Conservation (phyloP, 768 basidiomycete species). For the Lactifluus piperatus region DNA sequence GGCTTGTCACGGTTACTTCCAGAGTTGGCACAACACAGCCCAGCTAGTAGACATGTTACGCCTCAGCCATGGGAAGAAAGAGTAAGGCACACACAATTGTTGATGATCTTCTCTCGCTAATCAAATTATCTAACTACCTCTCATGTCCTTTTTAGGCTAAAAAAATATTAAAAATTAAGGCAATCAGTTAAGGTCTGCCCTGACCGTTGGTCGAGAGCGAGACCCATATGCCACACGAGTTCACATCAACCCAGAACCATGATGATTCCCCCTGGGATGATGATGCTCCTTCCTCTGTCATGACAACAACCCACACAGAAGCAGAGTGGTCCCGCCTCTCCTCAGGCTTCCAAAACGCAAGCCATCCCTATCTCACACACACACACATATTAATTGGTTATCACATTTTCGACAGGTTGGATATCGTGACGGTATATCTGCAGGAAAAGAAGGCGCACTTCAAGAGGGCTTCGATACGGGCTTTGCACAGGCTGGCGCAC, state of each 20-base stretch:
- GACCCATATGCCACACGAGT: neutral
- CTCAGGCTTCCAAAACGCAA: conserved; percentile 62
- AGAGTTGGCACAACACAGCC: too few relatives aligned
- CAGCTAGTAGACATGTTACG: too few relatives aligned
- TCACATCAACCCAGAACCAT: neutral
- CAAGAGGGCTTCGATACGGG: conserved; percentile 89
- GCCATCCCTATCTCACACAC: conserved; percentile 14
- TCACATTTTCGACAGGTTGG: conserved; percentile 58
- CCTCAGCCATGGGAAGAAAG: too few relatives aligned
- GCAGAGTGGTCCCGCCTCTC: conserved; percentile 64
- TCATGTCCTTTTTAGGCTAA: too few relatives aligned
- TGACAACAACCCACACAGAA: neutral
- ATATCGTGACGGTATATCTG: conserved; percentile 93
- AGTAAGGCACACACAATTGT: too few relatives aligned
- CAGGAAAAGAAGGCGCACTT: conserved; percentile 79
- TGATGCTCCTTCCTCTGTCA: neutral
- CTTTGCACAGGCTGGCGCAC: conserved; percentile 63
- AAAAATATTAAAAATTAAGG: too few relatives aligned
- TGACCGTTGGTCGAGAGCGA: neutral
- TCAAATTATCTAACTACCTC: too few relatives aligned
- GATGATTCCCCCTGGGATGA: conserved; percentile 10
- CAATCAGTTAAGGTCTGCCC: too few relatives aligned
- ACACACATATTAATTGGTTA: neutral
- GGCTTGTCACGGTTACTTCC: too few relatives aligned
- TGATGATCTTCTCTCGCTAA: too few relatives aligned